phyloP scores from a whole-genome alignment of 129 eudicot genomes.

The Tagetes erecta region DNA sequence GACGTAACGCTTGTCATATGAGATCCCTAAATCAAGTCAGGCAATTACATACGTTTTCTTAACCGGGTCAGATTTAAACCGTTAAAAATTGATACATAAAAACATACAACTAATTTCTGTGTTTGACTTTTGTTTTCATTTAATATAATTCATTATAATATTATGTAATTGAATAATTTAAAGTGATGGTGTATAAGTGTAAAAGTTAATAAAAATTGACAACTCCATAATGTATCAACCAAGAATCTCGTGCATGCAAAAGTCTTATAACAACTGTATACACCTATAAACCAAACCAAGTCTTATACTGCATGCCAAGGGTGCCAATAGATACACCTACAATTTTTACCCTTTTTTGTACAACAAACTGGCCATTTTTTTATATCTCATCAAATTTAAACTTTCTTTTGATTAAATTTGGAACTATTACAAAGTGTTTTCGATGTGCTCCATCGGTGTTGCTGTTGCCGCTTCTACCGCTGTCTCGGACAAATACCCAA shows the following conservation, averaged over 20 bases:
- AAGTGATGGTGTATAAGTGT: background rate
- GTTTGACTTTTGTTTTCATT: too few relatives aligned
- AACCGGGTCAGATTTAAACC: too few relatives aligned
- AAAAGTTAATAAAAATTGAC: background rate
- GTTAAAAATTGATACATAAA: too few relatives aligned
- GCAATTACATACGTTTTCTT: too few relatives aligned
- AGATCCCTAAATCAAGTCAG: too few relatives aligned
- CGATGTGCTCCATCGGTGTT: constrained; percentile 23
- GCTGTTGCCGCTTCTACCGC: constrained; percentile 12
- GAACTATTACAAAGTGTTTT: background rate
- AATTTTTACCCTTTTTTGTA: constrained; percentile 3
- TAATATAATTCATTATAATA: too few relatives aligned
- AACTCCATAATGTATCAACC: background rate
- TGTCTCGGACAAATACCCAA: constrained; percentile 11
- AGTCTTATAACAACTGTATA: background rate
- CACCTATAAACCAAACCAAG: constrained; percentile 24
- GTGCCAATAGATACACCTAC: constrained; percentile 15
- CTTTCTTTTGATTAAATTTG: background rate
- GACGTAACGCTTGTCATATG: too few relatives aligned
- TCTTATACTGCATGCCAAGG: constrained; percentile 5
- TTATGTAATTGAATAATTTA: background rate
- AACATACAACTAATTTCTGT: too few relatives aligned
- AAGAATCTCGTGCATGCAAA: constrained; percentile 14
- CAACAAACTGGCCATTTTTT: background rate
- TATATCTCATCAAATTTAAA: constrained; percentile 9